phyloP scores from a whole-genome alignment of 2,329 filamentous ascomycete genomes.

The Fusarium xylarioides region DNA sequence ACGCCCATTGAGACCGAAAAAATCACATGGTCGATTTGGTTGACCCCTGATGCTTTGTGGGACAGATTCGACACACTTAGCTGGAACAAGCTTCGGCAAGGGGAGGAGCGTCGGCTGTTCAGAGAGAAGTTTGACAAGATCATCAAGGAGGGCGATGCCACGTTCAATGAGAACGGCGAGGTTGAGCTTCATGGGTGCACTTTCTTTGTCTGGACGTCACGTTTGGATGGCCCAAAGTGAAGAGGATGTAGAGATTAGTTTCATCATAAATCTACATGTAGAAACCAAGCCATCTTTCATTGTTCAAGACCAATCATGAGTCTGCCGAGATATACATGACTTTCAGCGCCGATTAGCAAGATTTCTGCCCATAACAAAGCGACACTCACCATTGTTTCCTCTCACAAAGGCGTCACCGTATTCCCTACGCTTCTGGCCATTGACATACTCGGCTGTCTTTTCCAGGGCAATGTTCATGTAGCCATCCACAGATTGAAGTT shows the following conservation, averaged over 20 bases:
- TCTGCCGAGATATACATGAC: constrained; percentile 78
- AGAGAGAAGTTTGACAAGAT: constrained; percentile 62
- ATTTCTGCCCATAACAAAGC: background rate
- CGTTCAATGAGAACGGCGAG: constrained; percentile 68
- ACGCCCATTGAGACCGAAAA: constrained; percentile 67
- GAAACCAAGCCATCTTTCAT: constrained; percentile 31
- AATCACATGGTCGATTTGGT: constrained; percentile 54
- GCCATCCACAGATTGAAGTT: constrained; percentile 95
- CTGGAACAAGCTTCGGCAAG: constrained; percentile 69
- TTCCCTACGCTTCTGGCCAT: constrained; percentile 80
- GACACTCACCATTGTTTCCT: constrained; percentile 86
- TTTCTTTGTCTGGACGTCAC: constrained; percentile 69
- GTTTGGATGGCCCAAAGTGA: constrained; percentile 39
- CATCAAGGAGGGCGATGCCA: constrained; percentile 61
- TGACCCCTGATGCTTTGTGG: constrained; percentile 71
- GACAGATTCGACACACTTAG: constrained; percentile 72
- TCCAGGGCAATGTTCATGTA: constrained; percentile 99
- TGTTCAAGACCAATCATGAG: constrained; percentile 48
- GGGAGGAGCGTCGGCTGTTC: constrained; percentile 58
- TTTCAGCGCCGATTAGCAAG: constrained; percentile 45
- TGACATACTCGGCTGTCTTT: constrained; percentile 91
- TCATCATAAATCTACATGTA: background rate
- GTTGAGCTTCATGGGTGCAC: constrained; percentile 72
- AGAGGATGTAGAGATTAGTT: background rate
- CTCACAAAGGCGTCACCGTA: constrained; percentile 96